Evolutionary conservation across 768 basidiomycete genomes (phyloP), one percentile per base, ranked within the genome.

Genomic region (Auricularia heimuer): DNA sequence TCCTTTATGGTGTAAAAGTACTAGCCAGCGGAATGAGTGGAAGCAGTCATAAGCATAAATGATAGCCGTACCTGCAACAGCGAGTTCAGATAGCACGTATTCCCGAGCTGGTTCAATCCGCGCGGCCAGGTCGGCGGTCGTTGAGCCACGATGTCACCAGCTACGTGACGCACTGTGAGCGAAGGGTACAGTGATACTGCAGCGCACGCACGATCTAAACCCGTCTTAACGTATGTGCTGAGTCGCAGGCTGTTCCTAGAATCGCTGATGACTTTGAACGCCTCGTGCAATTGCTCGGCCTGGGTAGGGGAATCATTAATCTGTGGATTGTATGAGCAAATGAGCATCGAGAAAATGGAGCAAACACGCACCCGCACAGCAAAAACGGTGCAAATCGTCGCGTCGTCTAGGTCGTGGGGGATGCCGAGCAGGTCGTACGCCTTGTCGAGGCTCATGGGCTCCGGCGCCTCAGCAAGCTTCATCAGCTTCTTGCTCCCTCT

Each of bases 1-100:
- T 94, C 91, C 71, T 85, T 89, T 75, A 97, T 93, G n/a, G 94
- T 96, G 73, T 94, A 96, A 73, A 97, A 95, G 73, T 96, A 97
- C 89, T 96, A 72, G n/a, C 61, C 21, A 21, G 37, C 10, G 10
- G 8, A 51, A 29, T 29, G 29, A 29, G 29, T 29, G 29, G 29
- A 29, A 29, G 29, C 29, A 29, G 29, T 29, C 29, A 3, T 29
- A 29, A 29, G 29, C 29, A 29, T 29, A 58, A 21, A 47, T 29
- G n/a, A 37, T 11, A 54, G 44, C 65, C 72, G 36, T 70, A 85
- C 89, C 78, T 87, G 90, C 18, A 90, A 77, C 64, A 90, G 77
- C 44, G 89, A 93, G 71, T 92, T 94, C 60, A 91, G 78, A 70
- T 92, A 93, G 70, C 92, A 93, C 0, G 92, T 94, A 69, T 93